Base-by-base conservation (phyloP, 129 eudicot species). In the Helichrysum umbraculigerum region DNA sequence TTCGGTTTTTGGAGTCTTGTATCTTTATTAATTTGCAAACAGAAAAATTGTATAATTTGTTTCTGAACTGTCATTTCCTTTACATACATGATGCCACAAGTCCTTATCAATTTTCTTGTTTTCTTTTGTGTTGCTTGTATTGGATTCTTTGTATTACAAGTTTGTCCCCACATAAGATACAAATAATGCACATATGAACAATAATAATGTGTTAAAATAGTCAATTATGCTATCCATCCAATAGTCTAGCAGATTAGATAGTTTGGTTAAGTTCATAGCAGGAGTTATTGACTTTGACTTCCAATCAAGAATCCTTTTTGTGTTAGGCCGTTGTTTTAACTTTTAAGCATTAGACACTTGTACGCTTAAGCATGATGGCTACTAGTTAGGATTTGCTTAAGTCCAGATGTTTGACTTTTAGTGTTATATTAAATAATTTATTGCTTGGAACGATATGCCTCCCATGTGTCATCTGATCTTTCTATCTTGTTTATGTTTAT, bases 271-370 rank as follows among this genome's bases (percentile, higher is more conserved):
- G 34, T 21, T 79, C 25, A 59, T 33, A 44, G 64, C 44, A 22
- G 22, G 29, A 57, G 54, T 70, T 58, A 33, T 80, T 74, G 83
- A 80, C 79, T 80, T 80, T 80, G 79, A 80, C 83, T 67, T 74
- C 63, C 21, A 28, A 57, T 58, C 9, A 32, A 28, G n/a, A 52
- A 22, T 76, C 52, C 59, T 59, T 61, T 60, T 59, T 73, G 73
- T 54, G 57, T 47, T 33, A 76, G 72, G 64, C 37, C 22, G 28
- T 25, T 25, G 28, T 25, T 25, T 25, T 25, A 0, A 25, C 28
- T 25, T 25, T 0, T 25, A 75, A 50, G 74, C 80, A 76, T 33
- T 7, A 52, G 66, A 15, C 25, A 52, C 66, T 66, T 67, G 66
- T 67, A 76, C 73, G 15, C 52, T 4, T 64, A 76, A 47, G 35